Evolutionary conservation across 305 asterid species (phyloP).

Genomic region (Coffea humblotiana): DNA sequence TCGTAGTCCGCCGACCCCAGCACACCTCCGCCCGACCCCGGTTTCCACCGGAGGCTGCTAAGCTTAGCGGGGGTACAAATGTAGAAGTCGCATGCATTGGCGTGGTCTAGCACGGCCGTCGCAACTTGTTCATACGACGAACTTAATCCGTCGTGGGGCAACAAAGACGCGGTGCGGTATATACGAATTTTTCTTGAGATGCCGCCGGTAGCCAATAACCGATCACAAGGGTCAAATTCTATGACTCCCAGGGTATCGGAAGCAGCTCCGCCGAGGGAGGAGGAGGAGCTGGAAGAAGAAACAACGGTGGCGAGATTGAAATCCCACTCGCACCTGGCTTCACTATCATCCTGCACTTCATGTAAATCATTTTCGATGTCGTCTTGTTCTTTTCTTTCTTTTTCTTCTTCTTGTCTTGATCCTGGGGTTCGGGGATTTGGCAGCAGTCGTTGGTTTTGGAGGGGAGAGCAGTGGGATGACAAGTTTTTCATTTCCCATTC

Average conservation of each 20-base stretch:
- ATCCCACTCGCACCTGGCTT: constrained; percentile 69
- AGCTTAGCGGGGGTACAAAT: constrained; percentile 85
- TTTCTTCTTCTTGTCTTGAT: constrained; percentile 12
- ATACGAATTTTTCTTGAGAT: constrained; percentile 76
- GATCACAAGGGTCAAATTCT: constrained; percentile 61
- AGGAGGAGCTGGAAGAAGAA: constrained; percentile 39
- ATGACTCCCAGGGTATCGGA: constrained; percentile 80
- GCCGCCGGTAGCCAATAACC: constrained; percentile 76
- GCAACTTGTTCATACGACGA: neutral
- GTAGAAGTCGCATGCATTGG: constrained; percentile 61
- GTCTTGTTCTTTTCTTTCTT: constrained; percentile 5
- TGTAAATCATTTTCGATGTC: neutral
- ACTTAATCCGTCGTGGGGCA: neutral
- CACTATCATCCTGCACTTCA: constrained; percentile 14
- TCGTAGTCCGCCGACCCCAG: constrained; percentile 90
- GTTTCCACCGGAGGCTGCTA: constrained; percentile 81
- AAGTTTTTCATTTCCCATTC: constrained; percentile 67
- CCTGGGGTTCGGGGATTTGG: constrained; percentile 11
- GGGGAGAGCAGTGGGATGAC: constrained; percentile 15
- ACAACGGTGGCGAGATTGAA: constrained; percentile 65
- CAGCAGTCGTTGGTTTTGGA: constrained; percentile 10
- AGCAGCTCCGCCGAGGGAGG: constrained; percentile 16
- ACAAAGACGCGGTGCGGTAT: constrained; percentile 38
- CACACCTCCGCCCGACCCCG: constrained; percentile 58
- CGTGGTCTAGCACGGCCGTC: constrained; percentile 39